Conservation (phyloP, 805 yeast species). For the Zygotorulaspora florentina region DNA sequence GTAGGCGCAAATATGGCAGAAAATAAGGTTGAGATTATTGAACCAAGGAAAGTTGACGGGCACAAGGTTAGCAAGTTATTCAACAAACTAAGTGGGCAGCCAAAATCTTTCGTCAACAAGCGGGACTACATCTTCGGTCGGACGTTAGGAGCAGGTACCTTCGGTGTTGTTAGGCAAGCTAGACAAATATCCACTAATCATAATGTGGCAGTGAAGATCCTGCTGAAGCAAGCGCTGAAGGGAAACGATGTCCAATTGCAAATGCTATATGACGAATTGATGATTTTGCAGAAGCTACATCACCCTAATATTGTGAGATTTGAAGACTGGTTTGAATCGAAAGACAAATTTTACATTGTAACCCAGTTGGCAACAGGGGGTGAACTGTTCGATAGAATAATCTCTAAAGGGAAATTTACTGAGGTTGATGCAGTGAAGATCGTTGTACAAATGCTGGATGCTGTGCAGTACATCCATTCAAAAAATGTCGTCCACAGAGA, state of each 20-base stretch:
- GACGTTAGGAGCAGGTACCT: constrained; percentile 91
- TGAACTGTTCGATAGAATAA: constrained; percentile 84
- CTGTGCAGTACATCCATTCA: constrained; percentile 72
- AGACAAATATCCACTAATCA: constrained; percentile 47
- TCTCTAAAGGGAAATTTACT: constrained; percentile 76
- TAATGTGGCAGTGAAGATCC: constrained; percentile 86
- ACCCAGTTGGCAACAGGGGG: constrained; percentile 97
- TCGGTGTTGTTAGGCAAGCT: constrained; percentile 88
- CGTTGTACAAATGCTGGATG: constrained; percentile 68
- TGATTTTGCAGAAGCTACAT: constrained; percentile 57
- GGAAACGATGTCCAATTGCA: constrained; percentile 58
- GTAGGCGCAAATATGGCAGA: background rate
- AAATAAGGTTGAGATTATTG: background rate
- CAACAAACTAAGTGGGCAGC: constrained; percentile 66
- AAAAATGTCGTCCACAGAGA: constrained; percentile 87
- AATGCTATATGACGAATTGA: constrained; percentile 74
- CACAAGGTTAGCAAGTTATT: constrained; percentile 38
- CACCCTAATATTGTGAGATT: constrained; percentile 90
- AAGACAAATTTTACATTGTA: constrained; percentile 87
- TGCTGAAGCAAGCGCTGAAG: constrained; percentile 76
- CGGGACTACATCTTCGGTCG: constrained; percentile 68
- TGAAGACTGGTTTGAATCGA: constrained; percentile 89
- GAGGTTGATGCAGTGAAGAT: constrained; percentile 82
- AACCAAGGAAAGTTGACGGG: constrained; percentile 26
- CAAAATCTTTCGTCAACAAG: constrained; percentile 63